A percentile compares a stretch with the other conserved stretches of the same genome.
Evolutionary conservation across 208 protist species (phyloP).

Genomic region (Trichomonas tenax): DNA sequence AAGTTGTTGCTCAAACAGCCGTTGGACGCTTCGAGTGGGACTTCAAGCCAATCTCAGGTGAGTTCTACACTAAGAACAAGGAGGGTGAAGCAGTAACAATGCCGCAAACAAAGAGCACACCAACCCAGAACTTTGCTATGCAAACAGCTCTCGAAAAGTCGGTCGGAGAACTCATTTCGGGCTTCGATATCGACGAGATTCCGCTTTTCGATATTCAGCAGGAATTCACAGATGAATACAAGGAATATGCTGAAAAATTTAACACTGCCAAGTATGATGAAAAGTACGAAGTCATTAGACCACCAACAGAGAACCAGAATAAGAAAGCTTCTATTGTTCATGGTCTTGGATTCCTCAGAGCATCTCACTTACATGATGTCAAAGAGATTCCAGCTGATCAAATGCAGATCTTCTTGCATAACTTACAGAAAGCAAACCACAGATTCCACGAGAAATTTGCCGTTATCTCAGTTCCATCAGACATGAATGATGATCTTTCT

Average conservation of each 20-base stretch:
- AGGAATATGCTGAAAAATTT: not conserved
- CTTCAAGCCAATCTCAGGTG: not conserved
- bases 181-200: not conserved
- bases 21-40: not conserved
- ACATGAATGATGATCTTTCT: not conserved
- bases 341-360: not conserved
- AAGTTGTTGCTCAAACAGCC: not conserved
- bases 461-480: not conserved
- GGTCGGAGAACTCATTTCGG: not conserved
- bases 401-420: not conserved
- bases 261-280: not conserved
- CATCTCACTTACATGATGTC: not conserved
- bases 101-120: not conserved
- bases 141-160: not conserved
- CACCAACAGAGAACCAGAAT: not conserved
- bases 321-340: not conserved
- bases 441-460: not conserved
- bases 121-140: not conserved
- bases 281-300: not conserved
- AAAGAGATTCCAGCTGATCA: not conserved
- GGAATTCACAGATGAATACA: not conserved
- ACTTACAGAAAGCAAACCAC: not conserved
- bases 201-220: not conserved
- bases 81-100: not conserved
- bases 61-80: not conserved